phyloP scores from a whole-genome alignment of 495 filamentous ascomycete species.

The Tuber melanosporum region DNA sequence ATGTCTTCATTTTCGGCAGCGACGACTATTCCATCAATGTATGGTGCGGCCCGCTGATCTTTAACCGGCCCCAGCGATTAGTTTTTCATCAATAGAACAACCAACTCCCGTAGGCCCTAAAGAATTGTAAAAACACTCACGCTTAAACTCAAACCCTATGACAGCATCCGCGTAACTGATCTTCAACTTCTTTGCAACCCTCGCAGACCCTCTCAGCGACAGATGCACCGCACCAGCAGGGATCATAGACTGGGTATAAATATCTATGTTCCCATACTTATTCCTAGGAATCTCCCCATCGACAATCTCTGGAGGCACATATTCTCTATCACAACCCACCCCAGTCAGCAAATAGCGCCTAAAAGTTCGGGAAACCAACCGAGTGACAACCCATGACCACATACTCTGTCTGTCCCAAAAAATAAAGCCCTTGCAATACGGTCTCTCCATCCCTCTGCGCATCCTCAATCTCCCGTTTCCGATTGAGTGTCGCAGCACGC shows the following conservation, averaged over 20 bases:
- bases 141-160: conserved; percentile 82
- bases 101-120: neutral
- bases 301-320: conserved; percentile 69
- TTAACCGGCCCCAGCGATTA: conserved; percentile 43
- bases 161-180: conserved; percentile 94
- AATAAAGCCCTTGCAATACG: conserved; percentile 77
- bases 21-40: conserved; percentile 83
- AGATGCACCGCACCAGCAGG: conserved; percentile 78
- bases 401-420: conserved; percentile 80
- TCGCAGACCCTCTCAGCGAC: conserved; percentile 64
- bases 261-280: conserved; percentile 91
- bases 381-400: conserved; percentile 46
- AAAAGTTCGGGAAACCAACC: neutral
- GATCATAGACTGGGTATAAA: conserved; percentile 90
- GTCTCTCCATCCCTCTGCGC: conserved; percentile 71
- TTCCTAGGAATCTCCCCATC: conserved; percentile 91
- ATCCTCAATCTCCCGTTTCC: conserved; percentile 86
- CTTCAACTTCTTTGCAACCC: conserved; percentile 71
- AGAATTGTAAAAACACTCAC: conserved; percentile 11
- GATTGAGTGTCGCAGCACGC: conserved; percentile 78
- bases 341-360: neutral
- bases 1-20: conserved; percentile 68
- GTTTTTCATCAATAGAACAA: neutral
- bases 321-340: conserved; percentile 19
- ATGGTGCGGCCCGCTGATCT: conserved; percentile 81